Evolutionary conservation across 1,139 yeast species (phyloP).

Genomic region (Candida smagusa): DNA sequence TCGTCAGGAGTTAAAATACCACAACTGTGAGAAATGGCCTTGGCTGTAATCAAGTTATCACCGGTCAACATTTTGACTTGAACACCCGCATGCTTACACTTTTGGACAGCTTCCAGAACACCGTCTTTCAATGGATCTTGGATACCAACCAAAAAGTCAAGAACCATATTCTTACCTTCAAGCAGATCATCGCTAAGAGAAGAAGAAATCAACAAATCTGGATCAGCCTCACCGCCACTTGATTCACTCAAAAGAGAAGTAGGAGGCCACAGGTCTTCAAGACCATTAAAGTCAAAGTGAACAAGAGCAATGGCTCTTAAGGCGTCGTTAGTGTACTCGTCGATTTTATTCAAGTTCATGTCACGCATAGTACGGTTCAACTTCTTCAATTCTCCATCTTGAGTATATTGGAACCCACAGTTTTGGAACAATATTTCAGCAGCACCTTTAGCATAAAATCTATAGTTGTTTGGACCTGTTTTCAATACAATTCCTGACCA

Average conservation of each 20-base stretch:
- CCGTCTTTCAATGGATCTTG: slow-evolving; percentile 93
- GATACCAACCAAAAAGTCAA: slow-evolving; percentile 83
- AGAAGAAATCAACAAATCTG: slow-evolving; percentile 38
- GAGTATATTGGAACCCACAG: slow-evolving; percentile 43
- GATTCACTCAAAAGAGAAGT: slow-evolving; percentile 27
- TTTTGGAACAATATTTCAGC: slow-evolving; percentile 77
- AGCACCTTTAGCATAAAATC: slow-evolving; percentile 86
- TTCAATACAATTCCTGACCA: slow-evolving; percentile 83
- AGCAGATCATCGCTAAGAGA: slow-evolving; percentile 24
- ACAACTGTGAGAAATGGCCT: slow-evolving; percentile 84
- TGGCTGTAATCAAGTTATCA: slow-evolving; percentile 86
- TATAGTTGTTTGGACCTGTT: slow-evolving; percentile 40
- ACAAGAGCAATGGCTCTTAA: slow-evolving; percentile 83
- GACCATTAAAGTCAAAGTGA: slow-evolving; percentile 60
- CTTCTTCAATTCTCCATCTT: slow-evolving; percentile 26
- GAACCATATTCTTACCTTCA: slow-evolving; percentile 27
- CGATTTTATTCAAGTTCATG: slow-evolving; percentile 45
- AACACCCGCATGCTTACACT: slow-evolving; percentile 89
- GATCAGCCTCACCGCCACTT: slow-evolving; percentile 42
- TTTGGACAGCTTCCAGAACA: slow-evolving; percentile 81
- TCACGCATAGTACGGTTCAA: slow-evolving; percentile 34
- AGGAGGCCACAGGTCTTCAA: slow-evolving; percentile 63
- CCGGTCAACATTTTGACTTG: slow-evolving; percentile 97
- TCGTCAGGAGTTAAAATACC: slow-evolving; percentile 64
- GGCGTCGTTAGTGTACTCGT: slow-evolving; percentile 68